Conservation (phyloP, 306 rosid genomes). For the Acacia melanoxylon region DNA sequence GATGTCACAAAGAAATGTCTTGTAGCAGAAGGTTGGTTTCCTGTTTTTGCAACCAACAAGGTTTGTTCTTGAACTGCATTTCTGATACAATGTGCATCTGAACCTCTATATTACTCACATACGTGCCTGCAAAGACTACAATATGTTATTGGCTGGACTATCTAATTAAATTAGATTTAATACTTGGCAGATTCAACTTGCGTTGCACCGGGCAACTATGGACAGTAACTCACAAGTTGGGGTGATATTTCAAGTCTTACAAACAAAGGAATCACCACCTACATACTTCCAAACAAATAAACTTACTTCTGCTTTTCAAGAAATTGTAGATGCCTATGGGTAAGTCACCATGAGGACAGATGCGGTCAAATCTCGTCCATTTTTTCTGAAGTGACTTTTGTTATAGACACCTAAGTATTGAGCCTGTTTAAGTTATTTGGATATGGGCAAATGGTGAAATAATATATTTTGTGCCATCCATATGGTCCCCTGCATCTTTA, state of each 20-base stretch:
- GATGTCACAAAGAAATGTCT: constrained; percentile 88
- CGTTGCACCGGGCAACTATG: constrained; percentile 57
- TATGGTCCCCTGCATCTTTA: neutral
- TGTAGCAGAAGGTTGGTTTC: constrained; percentile 94
- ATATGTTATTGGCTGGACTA: neutral
- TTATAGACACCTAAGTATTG: too few relatives aligned
- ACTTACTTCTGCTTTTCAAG: constrained; percentile 74
- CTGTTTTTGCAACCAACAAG: constrained; percentile 74
- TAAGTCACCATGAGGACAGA: constrained; percentile 37
- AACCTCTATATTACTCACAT: neutral
- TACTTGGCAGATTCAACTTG: constrained; percentile 54
- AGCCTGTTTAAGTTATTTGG: too few relatives aligned
- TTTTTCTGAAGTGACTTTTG: neutral
- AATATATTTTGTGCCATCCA: neutral
- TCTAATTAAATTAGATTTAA: constrained; percentile 28
- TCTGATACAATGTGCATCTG: constrained; percentile 7
- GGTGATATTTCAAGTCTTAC: constrained; percentile 69
- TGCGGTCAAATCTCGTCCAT: neutral
- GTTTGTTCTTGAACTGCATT: constrained; percentile 43
- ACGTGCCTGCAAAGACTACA: neutral
- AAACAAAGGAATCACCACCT: constrained; percentile 67
- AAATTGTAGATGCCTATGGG: constrained; percentile 90
- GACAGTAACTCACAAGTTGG: constrained; percentile 69
- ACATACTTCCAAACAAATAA: constrained; percentile 73
- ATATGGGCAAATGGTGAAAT: neutral